phyloP scores from a whole-genome alignment of 768 basidiomycete species.

The Hericium coralloides region DNA sequence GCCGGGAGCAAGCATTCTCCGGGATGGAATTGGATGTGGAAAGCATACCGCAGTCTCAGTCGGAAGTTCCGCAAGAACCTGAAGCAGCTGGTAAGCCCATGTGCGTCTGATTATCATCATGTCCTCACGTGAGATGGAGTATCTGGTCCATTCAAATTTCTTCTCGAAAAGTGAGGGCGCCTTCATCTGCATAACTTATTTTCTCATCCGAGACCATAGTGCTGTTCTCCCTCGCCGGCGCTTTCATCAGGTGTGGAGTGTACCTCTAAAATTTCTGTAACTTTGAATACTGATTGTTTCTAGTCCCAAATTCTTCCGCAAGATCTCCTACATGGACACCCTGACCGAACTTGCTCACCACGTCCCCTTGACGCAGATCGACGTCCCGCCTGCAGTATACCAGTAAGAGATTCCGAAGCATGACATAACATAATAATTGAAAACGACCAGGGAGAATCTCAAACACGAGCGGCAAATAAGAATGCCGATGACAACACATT shows the following conservation, averaged over 20 bases:
- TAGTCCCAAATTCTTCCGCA: conserved; percentile 87
- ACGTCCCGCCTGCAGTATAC: conserved; percentile 77
- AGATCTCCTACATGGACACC: conserved; percentile 67
- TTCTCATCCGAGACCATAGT: conserved; percentile 34
- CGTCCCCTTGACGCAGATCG: conserved; percentile 82
- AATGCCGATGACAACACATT: conserved; percentile 51
- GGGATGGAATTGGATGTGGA: conserved; percentile 89
- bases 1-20: conserved; percentile 69
- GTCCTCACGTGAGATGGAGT: conserved; percentile 30
- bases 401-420: conserved; percentile 39
- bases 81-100: conserved; percentile 57
- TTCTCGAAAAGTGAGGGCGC: conserved; percentile 61
- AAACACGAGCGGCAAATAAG: conserved; percentile 64
- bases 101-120: conserved; percentile 6
- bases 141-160: conserved; percentile 81
- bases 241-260: conserved; percentile 65
- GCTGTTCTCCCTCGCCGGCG: conserved; percentile 82
- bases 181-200: conserved; percentile 23
- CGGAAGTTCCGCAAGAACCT: conserved; percentile 85
- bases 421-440: neutral
- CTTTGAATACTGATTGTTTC: neutral
- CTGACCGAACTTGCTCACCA: conserved; percentile 69
- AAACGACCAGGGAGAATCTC: conserved; percentile 56
- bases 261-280: neutral
- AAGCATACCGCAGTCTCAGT: conserved; percentile 72